Conservation (phyloP, 805 yeast species). For the Yamadazyma sp. region DNA sequence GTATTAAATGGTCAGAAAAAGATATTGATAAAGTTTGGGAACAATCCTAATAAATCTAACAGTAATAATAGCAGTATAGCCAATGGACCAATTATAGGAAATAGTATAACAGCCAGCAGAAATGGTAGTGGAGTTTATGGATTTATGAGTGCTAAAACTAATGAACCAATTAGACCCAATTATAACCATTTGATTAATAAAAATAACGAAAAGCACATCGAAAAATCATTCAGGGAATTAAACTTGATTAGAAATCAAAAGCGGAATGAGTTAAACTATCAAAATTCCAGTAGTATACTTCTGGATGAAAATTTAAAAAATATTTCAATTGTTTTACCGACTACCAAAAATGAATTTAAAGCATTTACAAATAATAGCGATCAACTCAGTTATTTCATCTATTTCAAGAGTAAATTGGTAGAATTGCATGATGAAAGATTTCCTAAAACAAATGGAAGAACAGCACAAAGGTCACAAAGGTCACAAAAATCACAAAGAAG, state of each 20-base stretch:
- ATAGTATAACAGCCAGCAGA: neutral
- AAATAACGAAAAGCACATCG: conserved; percentile 21
- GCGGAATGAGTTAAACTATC: conserved; percentile 38
- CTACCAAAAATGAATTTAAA: conserved; percentile 44
- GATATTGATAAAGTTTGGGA: conserved; percentile 50
- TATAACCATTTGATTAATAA: conserved; percentile 16
- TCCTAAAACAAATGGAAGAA: neutral
- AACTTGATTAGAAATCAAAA: conserved; percentile 39
- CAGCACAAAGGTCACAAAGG: neutral
- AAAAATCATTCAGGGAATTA: conserved; percentile 31
- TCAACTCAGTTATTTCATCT: conserved; percentile 29
- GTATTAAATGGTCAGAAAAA: conserved; percentile 44
- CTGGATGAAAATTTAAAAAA: conserved; percentile 42
- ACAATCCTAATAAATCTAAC: neutral
- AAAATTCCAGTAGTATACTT: conserved; percentile 21
- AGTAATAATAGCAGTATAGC: neutral
- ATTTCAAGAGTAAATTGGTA: conserved; percentile 37
- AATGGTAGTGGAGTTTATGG: conserved; percentile 5
- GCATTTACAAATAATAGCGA: conserved; percentile 34
- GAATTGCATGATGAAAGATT: conserved; percentile 28
- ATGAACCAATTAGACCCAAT: conserved; percentile 18
- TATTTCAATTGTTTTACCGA: conserved; percentile 56
- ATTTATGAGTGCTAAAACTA: conserved; percentile 14
- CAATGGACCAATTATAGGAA: neutral
- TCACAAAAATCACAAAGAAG: neutral